Evolutionary conservation across 2,329 filamentous ascomycete genomes (phyloP), one percentile per base, ranked within the genome.

Genomic region (Cordyceps militaris): DNA sequence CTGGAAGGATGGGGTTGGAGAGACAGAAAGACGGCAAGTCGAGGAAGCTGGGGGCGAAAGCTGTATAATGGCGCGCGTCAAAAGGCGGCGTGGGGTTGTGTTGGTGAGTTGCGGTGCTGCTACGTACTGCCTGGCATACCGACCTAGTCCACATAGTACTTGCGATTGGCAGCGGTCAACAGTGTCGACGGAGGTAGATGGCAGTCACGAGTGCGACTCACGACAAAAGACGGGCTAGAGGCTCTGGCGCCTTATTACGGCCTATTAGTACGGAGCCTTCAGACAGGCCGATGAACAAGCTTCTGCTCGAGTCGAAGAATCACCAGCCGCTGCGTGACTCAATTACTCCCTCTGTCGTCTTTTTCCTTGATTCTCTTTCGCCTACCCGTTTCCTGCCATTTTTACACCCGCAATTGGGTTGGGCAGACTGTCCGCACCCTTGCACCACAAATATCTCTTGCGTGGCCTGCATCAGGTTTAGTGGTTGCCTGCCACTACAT

Each of bases 1-100:
- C 53, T 40, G 44, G 44, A 34, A 46, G 53, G 53, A 42, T 40
- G 52, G 40, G 42, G 34, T 56, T 49, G 34, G 44, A 42, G 53
- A 56, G n/a, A 36, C 23, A 40, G 16, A 49, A 34, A 21, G 38
- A 49, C 38, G 53, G 19, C 34, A 48, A n/a, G 44, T 36, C 34
- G 28, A 44, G 44, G 34, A 40, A 49, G 53, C 53, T 56, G 53
- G 53, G 53, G 53, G 53, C 53, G 53, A 56, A 49, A 56, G 53
- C 43, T 56, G 53, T 56, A 56, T 56, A 56, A 56, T 56, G 53
- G 53, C 53, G 53, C 53, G 53, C 53, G 53, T 56, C 53, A 49
- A 56, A 56, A 56, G 53, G 53, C 53, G 53, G 53, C 44, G 53
- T 56, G 44, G 53, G 53, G 53, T 56, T 56, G 44, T 56, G 52